Evolutionary conservation across 257 asterid genomes (phyloP).

Genomic region (Prunella vulgaris): DNA sequence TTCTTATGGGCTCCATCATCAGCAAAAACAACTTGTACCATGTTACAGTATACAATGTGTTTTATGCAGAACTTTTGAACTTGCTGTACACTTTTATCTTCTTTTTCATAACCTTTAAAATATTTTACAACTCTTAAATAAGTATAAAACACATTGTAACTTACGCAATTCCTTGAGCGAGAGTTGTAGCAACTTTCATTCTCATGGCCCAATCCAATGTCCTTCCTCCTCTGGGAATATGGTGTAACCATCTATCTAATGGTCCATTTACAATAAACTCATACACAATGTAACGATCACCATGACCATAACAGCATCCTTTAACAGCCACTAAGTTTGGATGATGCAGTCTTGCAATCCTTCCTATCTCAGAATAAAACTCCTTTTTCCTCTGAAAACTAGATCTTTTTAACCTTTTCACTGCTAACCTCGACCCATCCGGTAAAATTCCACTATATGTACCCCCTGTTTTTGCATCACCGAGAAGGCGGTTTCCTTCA

Average conservation of each 20-base stretch:
- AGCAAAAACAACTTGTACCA: too few species aligned
- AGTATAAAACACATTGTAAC: too few species aligned
- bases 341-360: slow-evolving; percentile 88
- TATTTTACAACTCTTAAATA: too few species aligned
- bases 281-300: slow-evolving; percentile 85
- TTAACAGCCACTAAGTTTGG: slow-evolving; percentile 86
- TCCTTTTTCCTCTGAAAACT: slow-evolving; percentile 94
- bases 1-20: too few species aligned
- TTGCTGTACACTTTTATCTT: too few species aligned
- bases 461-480: slow-evolving; percentile 96
- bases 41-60: too few species aligned
- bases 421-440: slow-evolving; percentile 91
- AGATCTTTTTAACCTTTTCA: slow-evolving; percentile 87
- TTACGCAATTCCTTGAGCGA: slow-evolving; percentile 98
- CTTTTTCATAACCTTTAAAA: too few species aligned
- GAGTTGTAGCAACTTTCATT: slow-evolving; percentile 86
- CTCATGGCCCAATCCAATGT: slow-evolving; percentile 94
- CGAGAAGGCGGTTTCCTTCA: slow-evolving; percentile 90
- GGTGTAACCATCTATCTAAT: slow-evolving; percentile 93
- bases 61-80: too few species aligned
- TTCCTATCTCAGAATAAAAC: slow-evolving; percentile 92
- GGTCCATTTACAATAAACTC: slow-evolving; percentile 90
- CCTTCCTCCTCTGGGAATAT: slow-evolving; percentile 89
- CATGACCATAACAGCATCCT: slow-evolving; percentile 94
- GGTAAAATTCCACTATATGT: slow-evolving; percentile 88